Base-by-base conservation (phyloP, 495 filamentous ascomycete species). In the Filosporella fistucella region DNA sequence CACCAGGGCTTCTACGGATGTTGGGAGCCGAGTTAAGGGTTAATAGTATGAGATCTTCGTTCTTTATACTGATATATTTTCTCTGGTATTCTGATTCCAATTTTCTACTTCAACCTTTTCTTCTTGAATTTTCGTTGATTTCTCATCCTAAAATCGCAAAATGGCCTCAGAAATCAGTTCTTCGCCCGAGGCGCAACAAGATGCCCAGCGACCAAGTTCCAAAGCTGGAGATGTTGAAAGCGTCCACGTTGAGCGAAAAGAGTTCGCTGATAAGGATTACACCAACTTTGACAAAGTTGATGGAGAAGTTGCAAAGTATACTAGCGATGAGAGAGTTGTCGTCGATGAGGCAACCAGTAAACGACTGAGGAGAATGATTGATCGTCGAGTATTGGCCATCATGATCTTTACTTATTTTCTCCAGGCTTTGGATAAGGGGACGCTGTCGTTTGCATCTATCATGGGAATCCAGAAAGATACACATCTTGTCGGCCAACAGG, bases 361-460 rank as follows among this genome's bases (percentile, higher is more conserved):
- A 34, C 64, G 76, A 0, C 56, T 72, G 17, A 68, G 64, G 48
- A 47, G 45, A 8, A 29, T 69, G 45, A 65, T 72, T n/a, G 62
- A 70, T 38, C 59, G 52, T 37, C 47, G 65, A 4, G 61, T 68
- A 1, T 48, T 72, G 18, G 47, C 56, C 8, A 58, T 71, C 32
- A 68, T 71, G 66, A 55, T 70, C 14, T 55, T 48, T 13, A 58
- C 55, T 6, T 82, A 82, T 51, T 81, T 82, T 54, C 52, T 80
- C 4, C 79, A 82, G 45, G 70, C 76, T 3, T 53, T 81, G n/a
- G 75, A 78, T 41, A 80, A 81, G 63, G 76, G 76, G 2, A 78
- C 74, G 1, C 59, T 81, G 65, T 69, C 66, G 14, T 79, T 78
- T 51, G 64, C 75, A 1, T 71, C 75, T 4, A 75, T 78, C 38